Base-by-base conservation (phyloP, 345 rosid species). In the Euphorbia tirucalli region DNA sequence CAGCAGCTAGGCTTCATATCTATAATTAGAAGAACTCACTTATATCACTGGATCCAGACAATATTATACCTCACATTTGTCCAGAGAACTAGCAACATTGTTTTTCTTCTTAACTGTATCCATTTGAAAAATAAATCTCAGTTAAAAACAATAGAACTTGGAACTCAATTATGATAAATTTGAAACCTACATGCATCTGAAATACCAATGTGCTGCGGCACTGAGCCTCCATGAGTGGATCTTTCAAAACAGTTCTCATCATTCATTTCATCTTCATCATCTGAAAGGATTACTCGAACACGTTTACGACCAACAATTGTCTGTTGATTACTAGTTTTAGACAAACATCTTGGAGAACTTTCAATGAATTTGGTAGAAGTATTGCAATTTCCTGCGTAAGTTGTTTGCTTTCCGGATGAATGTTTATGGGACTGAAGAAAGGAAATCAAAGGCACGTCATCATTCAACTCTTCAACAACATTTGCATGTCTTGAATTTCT, bases 231-330 rank as follows among this genome's bases (percentile, higher is more conserved):
- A 54, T 57, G 68, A 52, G 59, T 62, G 65, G 69, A 77, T 75
- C 77, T 80, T 70, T 63, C 76, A 65, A 75, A 74, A 70, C 68
- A 21, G 57, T 69, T 90, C 71, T 80, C 81, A 80, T 82, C 77
- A 32, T 79, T 71, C 41, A 80, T 69, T 65, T 90, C 96, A 71
- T 71, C 87, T 86, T 95, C 99, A 83, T 89, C 98, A 61, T 91
- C 99, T 69, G 96, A 92, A 77, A 92, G 81, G 76, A 95, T 78
- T 35, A 93, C 60, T 30, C 93, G 89, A 49, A 81, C 57, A 69
- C 94, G 90, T 68, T 95, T 95, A 56, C 89, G 94, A 61, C 87
- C 83, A 82, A 67, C 74, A 75, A 69, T 65, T 79, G 82, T 85
- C 77, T 87, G 83, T 71, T 75, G 86, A 74, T 81, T 76, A 72